phyloP scores from a whole-genome alignment of 139 green algal species.

The Zygnema circumcarinatum region DNA sequence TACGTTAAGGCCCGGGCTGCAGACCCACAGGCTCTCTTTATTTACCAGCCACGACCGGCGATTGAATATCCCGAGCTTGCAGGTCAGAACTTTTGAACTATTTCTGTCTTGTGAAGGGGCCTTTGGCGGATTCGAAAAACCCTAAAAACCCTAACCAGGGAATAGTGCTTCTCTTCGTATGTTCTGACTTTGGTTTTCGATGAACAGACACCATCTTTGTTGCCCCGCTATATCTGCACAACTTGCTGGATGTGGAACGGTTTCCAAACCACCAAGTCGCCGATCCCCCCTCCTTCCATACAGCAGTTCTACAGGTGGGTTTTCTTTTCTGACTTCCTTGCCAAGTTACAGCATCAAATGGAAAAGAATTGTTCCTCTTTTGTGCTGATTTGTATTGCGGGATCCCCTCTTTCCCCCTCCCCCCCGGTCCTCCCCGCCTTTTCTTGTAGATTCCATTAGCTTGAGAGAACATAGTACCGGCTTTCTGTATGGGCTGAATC shows the following conservation, averaged over 20 bases:
- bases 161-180: too few species aligned
- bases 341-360: too few species aligned
- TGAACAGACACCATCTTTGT: slow-evolving; percentile 52
- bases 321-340: slow-evolving; percentile 1
- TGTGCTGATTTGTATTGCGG: too few species aligned
- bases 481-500: too few species aligned
- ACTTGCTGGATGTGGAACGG: slow-evolving; percentile 30
- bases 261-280: slow-evolving; percentile 27
- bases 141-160: too few species aligned
- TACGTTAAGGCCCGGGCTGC: slow-evolving; percentile 20
- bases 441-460: too few species aligned
- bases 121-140: too few species aligned
- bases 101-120: neutral
- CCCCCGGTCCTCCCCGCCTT: too few species aligned
- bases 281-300: slow-evolving; percentile 38
- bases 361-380: too few species aligned
- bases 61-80: slow-evolving; percentile 31
- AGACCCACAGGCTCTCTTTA: slow-evolving; percentile 18
- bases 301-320: slow-evolving; percentile 17
- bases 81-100: neutral
- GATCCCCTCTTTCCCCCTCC: too few species aligned
- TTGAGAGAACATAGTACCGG: too few species aligned
- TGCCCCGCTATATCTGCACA: slow-evolving; percentile 47
- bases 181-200: too few species aligned
- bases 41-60: slow-evolving; percentile 17